Conservation (phyloP, 164 flowering plant genomes). For the Cinnamomum micranthum region DNA sequence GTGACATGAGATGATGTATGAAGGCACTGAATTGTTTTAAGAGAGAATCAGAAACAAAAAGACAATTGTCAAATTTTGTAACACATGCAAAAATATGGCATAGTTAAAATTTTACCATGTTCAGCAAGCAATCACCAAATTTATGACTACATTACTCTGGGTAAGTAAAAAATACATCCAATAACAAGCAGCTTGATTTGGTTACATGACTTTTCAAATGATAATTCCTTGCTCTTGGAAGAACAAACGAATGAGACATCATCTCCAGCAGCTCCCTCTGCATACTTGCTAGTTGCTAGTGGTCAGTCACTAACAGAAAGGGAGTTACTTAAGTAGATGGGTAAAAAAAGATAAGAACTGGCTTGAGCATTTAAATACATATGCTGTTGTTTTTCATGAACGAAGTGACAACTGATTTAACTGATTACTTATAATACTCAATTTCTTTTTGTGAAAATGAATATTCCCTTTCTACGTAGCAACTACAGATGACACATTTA, state of each 20-base stretch:
- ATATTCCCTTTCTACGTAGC: neutral
- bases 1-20: slow-evolving; percentile 66
- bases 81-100: neutral
- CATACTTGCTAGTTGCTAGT: too few species aligned
- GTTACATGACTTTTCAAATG: neutral
- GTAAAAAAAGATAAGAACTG: too few species aligned
- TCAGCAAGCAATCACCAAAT: neutral
- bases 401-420: neutral
- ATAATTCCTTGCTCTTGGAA: neutral
- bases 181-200: neutral
- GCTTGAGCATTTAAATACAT: neutral
- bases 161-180: neutral
- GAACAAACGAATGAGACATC: neutral
- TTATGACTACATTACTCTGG: neutral
- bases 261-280: neutral
- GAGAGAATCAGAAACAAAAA: neutral
- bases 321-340: too few species aligned
- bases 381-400: neutral
- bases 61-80: neutral
- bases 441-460: neutral
- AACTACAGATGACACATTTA: neutral
- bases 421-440: neutral
- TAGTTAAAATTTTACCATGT: neutral
- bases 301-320: too few species aligned
- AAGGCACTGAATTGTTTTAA: slow-evolving; percentile 66